A percentile compares a stretch with the other conserved stretches of the same genome.
These are phyloP conservation scores for Coleophoma eucalyptorum DNA, from an alignment of 2,329 filamentous ascomycete genomes.

Conservation along the genomic window DNA sequence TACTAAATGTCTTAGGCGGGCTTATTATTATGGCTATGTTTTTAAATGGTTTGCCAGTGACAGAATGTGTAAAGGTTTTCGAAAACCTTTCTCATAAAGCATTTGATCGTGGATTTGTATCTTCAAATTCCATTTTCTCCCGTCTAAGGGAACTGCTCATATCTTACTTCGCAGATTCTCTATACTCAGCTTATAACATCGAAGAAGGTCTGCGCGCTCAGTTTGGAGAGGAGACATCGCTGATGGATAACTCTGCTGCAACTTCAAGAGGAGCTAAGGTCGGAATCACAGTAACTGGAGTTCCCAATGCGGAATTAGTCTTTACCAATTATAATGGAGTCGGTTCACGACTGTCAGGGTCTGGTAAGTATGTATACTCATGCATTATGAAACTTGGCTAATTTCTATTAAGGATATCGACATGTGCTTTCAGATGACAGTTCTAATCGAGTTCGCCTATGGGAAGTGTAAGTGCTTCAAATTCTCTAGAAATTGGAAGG, in stretches of 20 bases:
- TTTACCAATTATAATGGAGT: conserved; percentile 7
- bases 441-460: neutral
- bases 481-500: neutral
- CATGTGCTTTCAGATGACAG: neutral
- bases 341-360: neutral
- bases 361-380: no score
- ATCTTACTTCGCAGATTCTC: neutral
- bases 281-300: neutral
- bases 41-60: neutral
- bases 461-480: conserved; percentile 1
- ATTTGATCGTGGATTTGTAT: neutral
- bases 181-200: conserved; percentile 1
- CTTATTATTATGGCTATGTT: conserved; percentile 4
- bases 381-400: neutral
- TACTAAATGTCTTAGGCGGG: conserved; percentile 1
- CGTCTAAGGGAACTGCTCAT: neutral
- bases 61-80: neutral
- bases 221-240: no score
- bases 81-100: neutral
- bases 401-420: neutral
- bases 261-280: neutral
- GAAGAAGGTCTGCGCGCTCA: conserved; percentile 1
- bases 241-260: no score
- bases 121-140: neutral
- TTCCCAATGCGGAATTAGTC: neutral